phyloP scores from a whole-genome alignment of 1,284 basidiomycete species.

The Sporisorium sorghi region DNA sequence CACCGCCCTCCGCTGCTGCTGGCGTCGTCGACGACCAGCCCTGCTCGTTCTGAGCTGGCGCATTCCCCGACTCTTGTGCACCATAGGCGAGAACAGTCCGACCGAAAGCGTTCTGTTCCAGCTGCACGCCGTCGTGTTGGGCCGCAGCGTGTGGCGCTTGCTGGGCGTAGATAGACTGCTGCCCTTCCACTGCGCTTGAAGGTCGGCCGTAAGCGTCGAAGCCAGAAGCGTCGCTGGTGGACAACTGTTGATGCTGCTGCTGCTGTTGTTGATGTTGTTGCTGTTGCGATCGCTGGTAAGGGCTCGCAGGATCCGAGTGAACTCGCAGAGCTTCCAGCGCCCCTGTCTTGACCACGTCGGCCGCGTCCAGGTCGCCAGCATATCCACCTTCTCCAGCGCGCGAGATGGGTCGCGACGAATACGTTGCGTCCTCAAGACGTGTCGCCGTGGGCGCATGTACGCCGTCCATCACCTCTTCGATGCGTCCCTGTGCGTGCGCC shows the following conservation, averaged over 20 bases:
- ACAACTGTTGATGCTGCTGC: constrained; percentile 13
- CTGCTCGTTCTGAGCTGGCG: constrained; percentile 11
- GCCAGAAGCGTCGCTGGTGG: background rate
- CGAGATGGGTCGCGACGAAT: constrained; percentile 35
- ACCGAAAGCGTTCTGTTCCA: constrained; percentile 23
- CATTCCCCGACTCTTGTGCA: constrained; percentile 6
- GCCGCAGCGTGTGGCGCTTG: constrained; percentile 2
- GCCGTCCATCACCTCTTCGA: constrained; percentile 25
- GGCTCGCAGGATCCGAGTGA: constrained; percentile 31
- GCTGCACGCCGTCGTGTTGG: constrained; percentile 12
- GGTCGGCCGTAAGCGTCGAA: constrained; percentile 18
- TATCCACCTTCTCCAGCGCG: constrained; percentile 34
- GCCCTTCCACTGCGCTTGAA: constrained; percentile 12
- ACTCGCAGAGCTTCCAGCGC: constrained; percentile 16
- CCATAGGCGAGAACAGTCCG: constrained; percentile 13
- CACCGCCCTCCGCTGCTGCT: constrained; percentile 2
- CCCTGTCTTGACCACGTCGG: constrained; percentile 27
- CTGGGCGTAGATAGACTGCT: constrained; percentile 23
- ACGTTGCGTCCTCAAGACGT: constrained; percentile 20
- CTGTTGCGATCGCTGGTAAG: constrained; percentile 25
- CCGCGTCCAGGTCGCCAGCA: constrained; percentile 27
- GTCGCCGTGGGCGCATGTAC: constrained; percentile 21
- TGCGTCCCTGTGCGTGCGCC: constrained; percentile 13
- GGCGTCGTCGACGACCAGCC: constrained; percentile 19
- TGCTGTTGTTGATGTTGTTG: constrained; percentile 5